Evolutionary conservation across 1,284 basidiomycete genomes (phyloP).

Genomic region (Ceratorhiza oryzae-sativae): DNA sequence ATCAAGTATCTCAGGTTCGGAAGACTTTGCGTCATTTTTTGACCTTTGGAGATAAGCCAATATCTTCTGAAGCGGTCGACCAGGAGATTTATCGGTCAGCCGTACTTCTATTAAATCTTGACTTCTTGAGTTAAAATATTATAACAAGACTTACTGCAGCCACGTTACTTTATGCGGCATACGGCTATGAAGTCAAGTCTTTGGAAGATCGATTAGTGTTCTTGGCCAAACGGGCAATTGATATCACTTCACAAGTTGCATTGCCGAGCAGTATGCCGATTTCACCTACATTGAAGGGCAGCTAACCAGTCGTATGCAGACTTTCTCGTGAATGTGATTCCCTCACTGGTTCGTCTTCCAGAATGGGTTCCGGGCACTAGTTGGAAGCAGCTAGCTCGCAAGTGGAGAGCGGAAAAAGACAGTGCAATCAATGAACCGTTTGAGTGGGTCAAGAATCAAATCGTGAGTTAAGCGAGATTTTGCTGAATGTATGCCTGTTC

Average conservation of each 20-base stretch:
- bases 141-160: background rate
- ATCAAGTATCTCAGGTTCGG: background rate
- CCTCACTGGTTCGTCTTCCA: background rate
- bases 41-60: background rate
- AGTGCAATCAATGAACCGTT: background rate
- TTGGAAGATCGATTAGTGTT: background rate
- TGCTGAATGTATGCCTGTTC: no score
- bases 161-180: background rate
- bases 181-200: background rate
- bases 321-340: conserved; percentile 19
- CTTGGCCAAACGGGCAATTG: background rate
- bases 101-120: background rate
- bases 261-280: background rate
- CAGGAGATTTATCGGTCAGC: background rate
- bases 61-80: background rate
- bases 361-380: conserved; percentile 20
- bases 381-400: background rate
- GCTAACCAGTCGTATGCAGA: no score
- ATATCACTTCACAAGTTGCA: background rate
- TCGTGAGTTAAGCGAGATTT: background rate
- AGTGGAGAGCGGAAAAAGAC: background rate
- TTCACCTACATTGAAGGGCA: no score
- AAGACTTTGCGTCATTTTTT: background rate
- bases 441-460: conserved; percentile 8
- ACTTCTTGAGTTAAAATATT: background rate